Conservation (phyloP, 192 early-diverging fungal species). For the Podila verticillata region DNA sequence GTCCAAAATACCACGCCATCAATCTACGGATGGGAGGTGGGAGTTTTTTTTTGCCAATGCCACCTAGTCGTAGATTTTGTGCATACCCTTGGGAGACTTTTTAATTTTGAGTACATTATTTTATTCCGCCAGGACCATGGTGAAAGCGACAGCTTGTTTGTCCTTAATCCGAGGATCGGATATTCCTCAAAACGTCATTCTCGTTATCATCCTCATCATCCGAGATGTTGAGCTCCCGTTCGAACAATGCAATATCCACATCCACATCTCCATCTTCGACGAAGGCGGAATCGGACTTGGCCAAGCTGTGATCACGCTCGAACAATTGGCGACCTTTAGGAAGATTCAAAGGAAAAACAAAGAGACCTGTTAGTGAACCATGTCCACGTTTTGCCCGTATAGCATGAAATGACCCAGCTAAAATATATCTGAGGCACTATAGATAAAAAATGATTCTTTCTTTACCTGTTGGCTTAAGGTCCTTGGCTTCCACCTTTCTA, state of each 20-base stretch:
- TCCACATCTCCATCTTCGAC: conserved; percentile 89
- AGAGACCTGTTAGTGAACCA: neutral
- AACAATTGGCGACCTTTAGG: conserved; percentile 86
- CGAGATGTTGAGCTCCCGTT: conserved; percentile 66
- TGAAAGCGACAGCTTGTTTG: neutral
- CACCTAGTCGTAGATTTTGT: too few species aligned
- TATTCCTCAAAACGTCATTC: conserved; percentile 60
- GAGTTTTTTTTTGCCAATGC: too few species aligned
- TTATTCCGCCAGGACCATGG: neutral
- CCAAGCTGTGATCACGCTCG: conserved; percentile 88
- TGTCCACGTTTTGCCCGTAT: neutral
- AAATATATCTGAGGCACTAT: neutral
- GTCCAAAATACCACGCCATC: too few species aligned
- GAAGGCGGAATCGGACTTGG: conserved; percentile 80
- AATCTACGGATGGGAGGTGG: too few species aligned
- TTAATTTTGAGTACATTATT: too few species aligned
- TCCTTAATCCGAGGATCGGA: conserved; percentile 29
- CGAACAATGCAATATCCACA: conserved; percentile 82
- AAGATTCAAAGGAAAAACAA: neutral
- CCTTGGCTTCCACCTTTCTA: conserved; percentile 56
- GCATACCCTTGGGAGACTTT: too few species aligned
- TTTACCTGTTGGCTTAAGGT: conserved; percentile 58
- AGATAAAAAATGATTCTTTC: neutral
- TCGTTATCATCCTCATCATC: conserved; percentile 71
- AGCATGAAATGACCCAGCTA: neutral